phyloP scores from a whole-genome alignment of 2,329 filamentous ascomycete genomes.

The Colletotrichum tanaceti region DNA sequence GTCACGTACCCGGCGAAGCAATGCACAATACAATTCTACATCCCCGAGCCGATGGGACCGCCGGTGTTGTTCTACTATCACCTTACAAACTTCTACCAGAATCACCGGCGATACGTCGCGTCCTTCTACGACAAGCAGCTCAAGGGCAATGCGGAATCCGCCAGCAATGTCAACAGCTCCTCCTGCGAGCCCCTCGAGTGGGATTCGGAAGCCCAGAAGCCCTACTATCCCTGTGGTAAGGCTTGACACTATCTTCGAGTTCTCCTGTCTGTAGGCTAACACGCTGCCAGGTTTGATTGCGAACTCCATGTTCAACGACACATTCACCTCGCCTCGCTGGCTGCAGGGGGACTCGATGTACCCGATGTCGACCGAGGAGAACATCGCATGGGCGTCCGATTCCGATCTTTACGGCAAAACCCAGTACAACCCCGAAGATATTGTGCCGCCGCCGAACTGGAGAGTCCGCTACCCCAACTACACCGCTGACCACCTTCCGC shows the following conservation, averaged over 20 bases:
- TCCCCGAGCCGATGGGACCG: slow-evolving; percentile 81
- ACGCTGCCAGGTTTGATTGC: slow-evolving; percentile 75
- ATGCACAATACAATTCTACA: slow-evolving; percentile 82
- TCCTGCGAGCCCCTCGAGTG: slow-evolving; percentile 80
- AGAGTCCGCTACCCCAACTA: slow-evolving; percentile 72
- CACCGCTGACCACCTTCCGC: slow-evolving; percentile 71
- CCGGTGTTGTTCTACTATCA: slow-evolving; percentile 95
- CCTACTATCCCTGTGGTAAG: slow-evolving; percentile 86
- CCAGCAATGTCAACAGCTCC: slow-evolving; percentile 71
- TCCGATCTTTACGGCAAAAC: slow-evolving; percentile 80
- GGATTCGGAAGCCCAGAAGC: slow-evolving; percentile 64
- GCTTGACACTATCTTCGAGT: background rate
- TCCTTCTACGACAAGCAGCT: slow-evolving; percentile 88
- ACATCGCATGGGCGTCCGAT: slow-evolving; percentile 90
- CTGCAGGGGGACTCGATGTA: slow-evolving; percentile 68
- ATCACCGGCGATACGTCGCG: slow-evolving; percentile 95
- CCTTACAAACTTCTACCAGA: slow-evolving; percentile 98
- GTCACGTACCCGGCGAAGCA: slow-evolving; percentile 54
- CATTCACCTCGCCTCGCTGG: slow-evolving; percentile 74
- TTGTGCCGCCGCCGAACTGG: slow-evolving; percentile 92
- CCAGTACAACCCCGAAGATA: slow-evolving; percentile 71
- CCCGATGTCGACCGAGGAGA: slow-evolving; percentile 76
- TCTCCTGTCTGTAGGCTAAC: background rate
- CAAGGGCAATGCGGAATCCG: slow-evolving; percentile 72
- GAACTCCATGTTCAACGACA: slow-evolving; percentile 98